Percentiles rank a stretch among this genome's conserved stretches.
Conservation (phyloP, 2,329 filamentous ascomycete species). For the Pyricularia sp. region DNA sequence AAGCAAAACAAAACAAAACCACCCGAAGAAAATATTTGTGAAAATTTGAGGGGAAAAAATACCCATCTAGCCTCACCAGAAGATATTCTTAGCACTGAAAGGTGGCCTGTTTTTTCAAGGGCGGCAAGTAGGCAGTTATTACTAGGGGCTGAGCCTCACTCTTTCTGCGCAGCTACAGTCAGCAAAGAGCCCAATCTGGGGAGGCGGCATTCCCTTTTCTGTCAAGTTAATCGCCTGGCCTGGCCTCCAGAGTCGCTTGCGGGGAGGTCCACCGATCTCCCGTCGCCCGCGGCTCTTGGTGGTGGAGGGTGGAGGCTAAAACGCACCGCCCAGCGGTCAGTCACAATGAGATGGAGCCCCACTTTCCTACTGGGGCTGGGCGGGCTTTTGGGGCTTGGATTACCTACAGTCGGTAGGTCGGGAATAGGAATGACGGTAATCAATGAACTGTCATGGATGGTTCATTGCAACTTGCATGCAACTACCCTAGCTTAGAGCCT, state of each 20-base stretch:
- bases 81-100: background rate
- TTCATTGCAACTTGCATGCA: background rate
- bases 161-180: background rate
- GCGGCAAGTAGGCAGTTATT: background rate
- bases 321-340: background rate
- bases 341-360: background rate
- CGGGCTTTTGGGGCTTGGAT: background rate
- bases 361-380: background rate
- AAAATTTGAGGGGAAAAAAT: too few species aligned
- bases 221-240: background rate
- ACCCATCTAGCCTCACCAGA: background rate
- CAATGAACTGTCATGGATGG: background rate
- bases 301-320: background rate
- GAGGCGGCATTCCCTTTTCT: background rate
- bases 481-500: background rate
- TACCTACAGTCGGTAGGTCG: background rate
- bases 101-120: background rate
- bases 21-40: too few species aligned
- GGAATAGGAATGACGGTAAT: background rate
- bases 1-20: background rate
- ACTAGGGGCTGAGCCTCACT: background rate
- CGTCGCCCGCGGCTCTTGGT: background rate
- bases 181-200: background rate
- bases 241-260: background rate
- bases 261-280: background rate